Evolutionary conservation across 495 filamentous ascomycete genomes (phyloP), one percentile per base, ranked within the genome.

Genomic region (Daldinia loculata): DNA sequence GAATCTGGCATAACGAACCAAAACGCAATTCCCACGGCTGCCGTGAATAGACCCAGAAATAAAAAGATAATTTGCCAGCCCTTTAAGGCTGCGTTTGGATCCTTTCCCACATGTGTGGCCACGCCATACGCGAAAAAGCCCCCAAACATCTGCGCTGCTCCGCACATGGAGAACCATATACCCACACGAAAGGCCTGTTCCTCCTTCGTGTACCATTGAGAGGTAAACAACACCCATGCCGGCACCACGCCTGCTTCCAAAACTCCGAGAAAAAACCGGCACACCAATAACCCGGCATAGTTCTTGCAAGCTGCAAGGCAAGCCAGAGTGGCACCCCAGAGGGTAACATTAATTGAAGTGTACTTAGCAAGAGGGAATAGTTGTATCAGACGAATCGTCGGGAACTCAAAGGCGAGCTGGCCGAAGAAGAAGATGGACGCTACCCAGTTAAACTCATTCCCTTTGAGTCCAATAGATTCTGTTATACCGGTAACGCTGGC

Each of bases 61-160:
- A 92, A 82, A 76, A 92, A 92, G 4, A 91, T 80, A 32, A 91
- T 86, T 80, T 90, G 89, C 89, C 89, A 91, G 0, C 86, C 81
- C 36, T 82, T 84, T 58, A 91, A 83, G 22, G 80, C 43, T 0
- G 87, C 80, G 6, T 84, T 85, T 38, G 89, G 77, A 24, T 80
- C 80, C 17, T 77, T 67, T 1, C 69, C 74, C 0, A 82, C 83
- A 17, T 88, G 88, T 14, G 78, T 78, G 2, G 89, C 87, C 59
- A 92, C 89, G 17, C 87, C 89, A 66, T 90, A 91, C 6, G 89
- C 88, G 5, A 91, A 78, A 24, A 88, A 71, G 19, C 90, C 89
- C 17, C 88, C 88, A 52, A 91, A 79, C 51, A 90, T 89, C 69
- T 87, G 86, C 3, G 82, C 88, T 56, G 81, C 83, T 38, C 87